A percentile compares a stretch with the other conserved stretches of the same genome.
These are phyloP conservation scores for Tillandsia fasciculata DNA, from an alignment of 176 grass and related monocot genomes.

Conservation along the genomic window DNA sequence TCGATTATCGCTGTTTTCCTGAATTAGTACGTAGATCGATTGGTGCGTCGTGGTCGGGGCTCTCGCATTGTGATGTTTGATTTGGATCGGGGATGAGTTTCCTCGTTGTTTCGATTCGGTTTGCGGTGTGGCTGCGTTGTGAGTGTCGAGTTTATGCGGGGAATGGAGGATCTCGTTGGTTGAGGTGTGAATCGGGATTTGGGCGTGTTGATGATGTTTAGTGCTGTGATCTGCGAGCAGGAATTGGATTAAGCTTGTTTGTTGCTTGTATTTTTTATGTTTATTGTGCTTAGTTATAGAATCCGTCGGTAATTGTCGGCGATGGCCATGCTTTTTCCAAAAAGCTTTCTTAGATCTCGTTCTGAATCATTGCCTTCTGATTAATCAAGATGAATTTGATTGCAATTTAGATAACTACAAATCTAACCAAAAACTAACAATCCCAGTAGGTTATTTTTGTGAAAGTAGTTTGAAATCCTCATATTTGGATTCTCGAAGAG, in stretches of 20 bases:
- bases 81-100: background rate
- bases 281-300: background rate
- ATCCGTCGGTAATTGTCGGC: background rate
- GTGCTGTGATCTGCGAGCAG: background rate
- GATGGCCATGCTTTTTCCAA: background rate
- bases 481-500: background rate
- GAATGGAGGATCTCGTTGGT: background rate
- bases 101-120: background rate
- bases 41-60: background rate
- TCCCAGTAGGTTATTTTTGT: background rate
- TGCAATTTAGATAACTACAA: too few relatives aligned
- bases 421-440: too few relatives aligned
- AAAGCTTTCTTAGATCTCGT: background rate
- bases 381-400: background rate
- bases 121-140: background rate
- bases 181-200: background rate
- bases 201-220: background rate
- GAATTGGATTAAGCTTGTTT: background rate
- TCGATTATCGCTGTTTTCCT: background rate
- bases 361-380: background rate
- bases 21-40: background rate
- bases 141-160: background rate
- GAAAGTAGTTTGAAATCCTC: background rate
- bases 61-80: background rate
- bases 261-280: background rate